phyloP scores from a whole-genome alignment of 805 yeast genomes.

The Lachancea waltii region DNA sequence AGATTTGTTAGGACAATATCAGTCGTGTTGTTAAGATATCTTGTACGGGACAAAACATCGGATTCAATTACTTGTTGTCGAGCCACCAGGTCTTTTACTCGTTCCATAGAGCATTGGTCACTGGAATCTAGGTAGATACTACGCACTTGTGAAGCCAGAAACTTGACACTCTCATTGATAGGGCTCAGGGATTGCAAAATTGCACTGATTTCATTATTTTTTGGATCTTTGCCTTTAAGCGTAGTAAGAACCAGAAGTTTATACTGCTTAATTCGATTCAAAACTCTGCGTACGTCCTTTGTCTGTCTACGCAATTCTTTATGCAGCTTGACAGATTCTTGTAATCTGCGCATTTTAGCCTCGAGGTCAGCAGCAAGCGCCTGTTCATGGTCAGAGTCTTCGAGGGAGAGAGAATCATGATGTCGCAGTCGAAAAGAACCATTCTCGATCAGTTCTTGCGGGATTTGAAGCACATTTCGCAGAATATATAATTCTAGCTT shows the following conservation, averaged over 20 bases:
- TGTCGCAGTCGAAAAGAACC: constrained; percentile 68
- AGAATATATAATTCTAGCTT: constrained; percentile 76
- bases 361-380: constrained; percentile 13
- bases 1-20: background rate
- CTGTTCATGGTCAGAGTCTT: constrained; percentile 10
- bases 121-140: constrained; percentile 25
- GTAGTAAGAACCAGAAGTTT: constrained; percentile 13
- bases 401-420: constrained; percentile 47
- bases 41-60: constrained; percentile 7
- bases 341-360: constrained; percentile 19
- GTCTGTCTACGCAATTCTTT: constrained; percentile 15
- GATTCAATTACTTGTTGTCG: constrained; percentile 2
- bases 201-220: constrained; percentile 9
- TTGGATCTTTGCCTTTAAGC: constrained; percentile 11
- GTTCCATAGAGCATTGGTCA: constrained; percentile 23
- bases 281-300: constrained; percentile 11
- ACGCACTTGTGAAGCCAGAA: constrained; percentile 21
- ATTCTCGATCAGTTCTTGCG: constrained; percentile 51
- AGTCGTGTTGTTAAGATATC: constrained; percentile 6
- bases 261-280: constrained; percentile 19
- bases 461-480: constrained; percentile 68
- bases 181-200: constrained; percentile 23
- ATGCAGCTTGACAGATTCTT: constrained; percentile 17
- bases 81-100: constrained; percentile 9
- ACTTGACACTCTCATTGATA: constrained; percentile 24